Evolutionary conservation across 2,329 filamentous ascomycete species (phyloP), one percentile per base, ranked within the genome.

Genomic region (Penicillium sp.): DNA sequence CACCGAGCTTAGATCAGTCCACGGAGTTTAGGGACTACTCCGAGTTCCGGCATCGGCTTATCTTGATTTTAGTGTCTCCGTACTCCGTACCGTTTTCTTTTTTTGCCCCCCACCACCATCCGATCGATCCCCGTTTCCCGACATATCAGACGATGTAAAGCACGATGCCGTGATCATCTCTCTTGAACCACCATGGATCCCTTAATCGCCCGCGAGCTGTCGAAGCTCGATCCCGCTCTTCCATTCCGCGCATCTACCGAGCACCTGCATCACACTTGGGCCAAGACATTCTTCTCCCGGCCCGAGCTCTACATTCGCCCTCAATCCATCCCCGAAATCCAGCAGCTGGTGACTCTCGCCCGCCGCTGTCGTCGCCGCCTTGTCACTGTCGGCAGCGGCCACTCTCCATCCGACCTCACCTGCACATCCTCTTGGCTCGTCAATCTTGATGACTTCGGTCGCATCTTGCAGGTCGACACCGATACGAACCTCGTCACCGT

Each of bases 371-470:
- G 90, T 37, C 84, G 88, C 41, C 86, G 90, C 52, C 75, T 98
- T 51, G 87, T 91, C 31, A 88, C 87, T 5, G 86, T 91, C n/a
- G 92, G 93, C 52, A 92, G 87, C 62, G 89, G 85, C 48, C 92
- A 98, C 75, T 96, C 91, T 47, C 93, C 92, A 6, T 95, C 87
- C 56, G 87, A 92, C 64, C 75, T 98, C 38, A 97, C 92, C 4
- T 95, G 89, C 72, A 95, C 91, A 4, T 93, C 88, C 13, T 88
- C 87, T 56, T 97, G 93, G 93, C 84, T 96, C 66, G 77, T 97
- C 60, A 97, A 96, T 68, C 81, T 98, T 53, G 93, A 98, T 75
- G 79, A 87, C 56, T 89, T 88, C 73, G 83, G 82, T 65, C 77
- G 80, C 46, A 80, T 97, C 27, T 66, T 95, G 43, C 79, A 82